Evolutionary conservation across 2,329 filamentous ascomycete species (phyloP).

Genomic region (Diaporthe sp.): DNA sequence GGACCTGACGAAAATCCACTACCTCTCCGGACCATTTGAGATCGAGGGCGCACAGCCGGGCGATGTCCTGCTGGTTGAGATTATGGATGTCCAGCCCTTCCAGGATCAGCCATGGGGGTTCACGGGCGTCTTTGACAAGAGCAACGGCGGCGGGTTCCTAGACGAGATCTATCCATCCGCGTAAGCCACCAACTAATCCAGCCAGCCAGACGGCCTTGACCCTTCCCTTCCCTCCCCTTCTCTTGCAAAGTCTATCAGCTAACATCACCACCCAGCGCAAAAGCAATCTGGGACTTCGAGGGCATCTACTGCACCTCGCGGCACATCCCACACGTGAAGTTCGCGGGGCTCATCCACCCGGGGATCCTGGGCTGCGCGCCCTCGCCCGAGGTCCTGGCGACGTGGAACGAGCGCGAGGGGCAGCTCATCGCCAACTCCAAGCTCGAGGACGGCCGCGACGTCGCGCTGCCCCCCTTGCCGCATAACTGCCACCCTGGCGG

Average conservation of each 20-base stretch:
- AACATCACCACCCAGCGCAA: conserved; percentile 52
- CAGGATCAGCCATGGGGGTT: conserved; percentile 91
- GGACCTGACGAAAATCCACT: conserved; percentile 87
- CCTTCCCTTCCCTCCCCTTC: neutral
- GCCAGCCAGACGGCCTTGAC: neutral
- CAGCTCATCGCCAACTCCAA: conserved; percentile 80
- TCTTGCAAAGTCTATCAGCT: accelerated
- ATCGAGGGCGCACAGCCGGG: conserved; percentile 87
- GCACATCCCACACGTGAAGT: conserved; percentile 89
- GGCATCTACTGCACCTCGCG: conserved; percentile 81
- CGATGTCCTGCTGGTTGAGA: conserved; percentile 87
- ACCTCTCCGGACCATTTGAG: conserved; percentile 90
- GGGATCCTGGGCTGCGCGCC: conserved; percentile 93
- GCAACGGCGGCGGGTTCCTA: conserved; percentile 90
- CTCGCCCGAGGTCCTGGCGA: conserved; percentile 79
- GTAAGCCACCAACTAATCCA: conserved; percentile 61
- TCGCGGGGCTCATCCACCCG: conserved; percentile 90
- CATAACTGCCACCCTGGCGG: conserved; percentile 79
- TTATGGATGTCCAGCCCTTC: conserved; percentile 92
- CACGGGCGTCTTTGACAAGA: conserved; percentile 82
- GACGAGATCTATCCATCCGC: conserved; percentile 89
- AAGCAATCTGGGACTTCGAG: conserved; percentile 71
- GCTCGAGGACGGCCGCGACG: conserved; percentile 72
- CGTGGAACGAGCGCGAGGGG: conserved; percentile 87
- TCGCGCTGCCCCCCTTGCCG: conserved; percentile 82